These are phyloP conservation scores for Fusarium bulbicola DNA, from an alignment of 2,329 filamentous ascomycete species.

Conservation along the genomic window DNA sequence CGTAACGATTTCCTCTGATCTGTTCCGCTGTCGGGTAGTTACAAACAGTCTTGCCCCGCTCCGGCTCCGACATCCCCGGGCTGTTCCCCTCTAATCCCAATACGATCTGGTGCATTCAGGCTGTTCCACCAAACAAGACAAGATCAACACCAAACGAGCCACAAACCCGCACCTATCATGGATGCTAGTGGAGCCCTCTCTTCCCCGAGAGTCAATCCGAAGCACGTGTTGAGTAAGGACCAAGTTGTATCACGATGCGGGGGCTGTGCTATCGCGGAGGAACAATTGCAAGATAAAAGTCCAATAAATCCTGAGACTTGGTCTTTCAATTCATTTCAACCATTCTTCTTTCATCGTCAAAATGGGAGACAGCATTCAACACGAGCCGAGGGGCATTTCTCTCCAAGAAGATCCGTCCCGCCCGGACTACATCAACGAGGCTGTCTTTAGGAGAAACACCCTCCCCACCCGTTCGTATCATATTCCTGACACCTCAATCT, in stretches of 20 bases:
- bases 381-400: constrained; percentile 42
- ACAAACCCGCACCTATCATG: constrained; percentile 30
- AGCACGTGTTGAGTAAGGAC: constrained; percentile 11
- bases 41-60: background rate
- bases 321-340: background rate
- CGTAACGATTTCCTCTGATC: background rate
- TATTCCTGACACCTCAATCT: constrained; percentile 59
- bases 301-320: background rate
- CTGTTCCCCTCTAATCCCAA: background rate
- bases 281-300: constrained; percentile 22
- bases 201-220: constrained; percentile 4
- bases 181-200: constrained; percentile 16
- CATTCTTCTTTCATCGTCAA: background rate
- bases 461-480: constrained; percentile 62
- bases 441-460: constrained; percentile 62
- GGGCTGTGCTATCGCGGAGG: constrained; percentile 3
- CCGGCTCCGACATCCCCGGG: constrained; percentile 30
- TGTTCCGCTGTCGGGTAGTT: background rate
- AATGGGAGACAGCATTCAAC: constrained; percentile 29
- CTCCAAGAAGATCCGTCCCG: constrained; percentile 48
- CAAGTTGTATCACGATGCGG: constrained; percentile 25
- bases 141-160: constrained; percentile 26
- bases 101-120: background rate
- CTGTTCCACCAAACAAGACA: background rate
- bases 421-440: constrained; percentile 61